A percentile compares a stretch with the other conserved stretches of the same genome.
Conservation (phyloP, 2,329 filamentous ascomycete species). For the Xylariaceae sp. region DNA sequence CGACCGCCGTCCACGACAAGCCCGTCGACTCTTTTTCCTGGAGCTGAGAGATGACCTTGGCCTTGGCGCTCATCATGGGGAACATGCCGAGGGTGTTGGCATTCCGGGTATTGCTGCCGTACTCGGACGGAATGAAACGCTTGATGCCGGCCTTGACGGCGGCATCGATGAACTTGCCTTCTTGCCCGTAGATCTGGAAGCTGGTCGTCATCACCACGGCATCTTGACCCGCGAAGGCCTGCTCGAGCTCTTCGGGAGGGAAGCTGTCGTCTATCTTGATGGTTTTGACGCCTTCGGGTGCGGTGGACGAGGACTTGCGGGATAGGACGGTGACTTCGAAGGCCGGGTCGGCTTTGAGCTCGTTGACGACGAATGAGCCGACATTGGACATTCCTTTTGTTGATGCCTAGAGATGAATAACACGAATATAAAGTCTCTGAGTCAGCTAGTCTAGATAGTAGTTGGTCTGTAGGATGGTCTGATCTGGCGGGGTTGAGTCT, state of each 20-base stretch:
- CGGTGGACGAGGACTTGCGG: neutral
- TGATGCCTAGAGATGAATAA: neutral
- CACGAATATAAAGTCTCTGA: neutral
- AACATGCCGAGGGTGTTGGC: neutral
- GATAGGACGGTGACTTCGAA: neutral
- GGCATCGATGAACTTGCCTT: constrained; percentile 4
- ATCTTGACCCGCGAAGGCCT: constrained; percentile 2
- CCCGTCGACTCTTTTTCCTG: neutral
- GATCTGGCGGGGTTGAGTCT: neutral
- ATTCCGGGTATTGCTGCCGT: constrained; percentile 1
- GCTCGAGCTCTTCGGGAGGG: neutral
- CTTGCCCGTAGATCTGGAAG: neutral
- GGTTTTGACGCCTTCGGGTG: neutral
- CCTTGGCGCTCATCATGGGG: neutral
- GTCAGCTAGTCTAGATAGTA: neutral
- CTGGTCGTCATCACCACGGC: constrained; percentile 1
- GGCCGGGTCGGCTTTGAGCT: neutral
- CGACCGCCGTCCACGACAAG: constrained; percentile 4
- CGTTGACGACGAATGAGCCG: neutral
- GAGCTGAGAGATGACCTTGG: neutral
- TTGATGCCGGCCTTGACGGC: constrained; percentile 1
- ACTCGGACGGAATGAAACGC: constrained; percentile 5
- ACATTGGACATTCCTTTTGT: neutral
- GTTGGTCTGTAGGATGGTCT: neutral
- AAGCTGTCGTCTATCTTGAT: neutral